These are phyloP conservation scores for Neocallimastix lanati DNA, from an alignment of 192 early-diverging fungal species.

Conservation along the genomic window DNA sequence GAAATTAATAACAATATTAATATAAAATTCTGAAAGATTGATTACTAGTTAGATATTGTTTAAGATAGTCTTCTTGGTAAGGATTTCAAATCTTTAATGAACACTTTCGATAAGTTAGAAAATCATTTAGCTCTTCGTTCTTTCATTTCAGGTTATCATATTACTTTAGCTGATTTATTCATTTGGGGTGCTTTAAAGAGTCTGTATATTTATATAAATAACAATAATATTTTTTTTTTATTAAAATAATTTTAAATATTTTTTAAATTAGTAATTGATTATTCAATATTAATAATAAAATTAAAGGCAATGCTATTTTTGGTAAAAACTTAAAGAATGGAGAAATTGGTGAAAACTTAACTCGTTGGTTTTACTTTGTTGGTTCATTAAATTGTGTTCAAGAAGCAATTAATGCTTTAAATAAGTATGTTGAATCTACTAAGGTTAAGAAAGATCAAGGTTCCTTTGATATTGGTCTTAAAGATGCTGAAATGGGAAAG, in stretches of 20 bases:
- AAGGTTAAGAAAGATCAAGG: conserved; percentile 56
- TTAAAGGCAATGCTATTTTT: conserved; percentile 54
- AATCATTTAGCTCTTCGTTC: conserved; percentile 65
- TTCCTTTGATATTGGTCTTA: conserved; percentile 79
- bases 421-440: conserved; percentile 20
- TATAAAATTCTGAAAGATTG: too few relatives aligned
- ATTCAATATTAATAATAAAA: too few relatives aligned
- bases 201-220: conserved; percentile 3
- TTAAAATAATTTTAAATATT: too few relatives aligned
- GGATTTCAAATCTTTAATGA: conserved; percentile 55
- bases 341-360: conserved; percentile 43
- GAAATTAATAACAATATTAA: too few relatives aligned
- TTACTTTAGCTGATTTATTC: conserved; percentile 63
- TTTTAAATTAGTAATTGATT: too few relatives aligned
- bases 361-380: conserved; percentile 67
- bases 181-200: conserved; percentile 73
- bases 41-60: conserved; percentile 57
- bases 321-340: conserved; percentile 57
- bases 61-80: conserved; percentile 28
- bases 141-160: conserved; percentile 56
- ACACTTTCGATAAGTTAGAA: conserved; percentile 51
- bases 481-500: conserved; percentile 58
- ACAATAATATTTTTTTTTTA: too few relatives aligned
- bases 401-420: conserved; percentile 18
- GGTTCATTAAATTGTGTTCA: conserved; percentile 29